Conservation (phyloP, 106 monocot genomes). For the Dendrobium huoshanense region DNA sequence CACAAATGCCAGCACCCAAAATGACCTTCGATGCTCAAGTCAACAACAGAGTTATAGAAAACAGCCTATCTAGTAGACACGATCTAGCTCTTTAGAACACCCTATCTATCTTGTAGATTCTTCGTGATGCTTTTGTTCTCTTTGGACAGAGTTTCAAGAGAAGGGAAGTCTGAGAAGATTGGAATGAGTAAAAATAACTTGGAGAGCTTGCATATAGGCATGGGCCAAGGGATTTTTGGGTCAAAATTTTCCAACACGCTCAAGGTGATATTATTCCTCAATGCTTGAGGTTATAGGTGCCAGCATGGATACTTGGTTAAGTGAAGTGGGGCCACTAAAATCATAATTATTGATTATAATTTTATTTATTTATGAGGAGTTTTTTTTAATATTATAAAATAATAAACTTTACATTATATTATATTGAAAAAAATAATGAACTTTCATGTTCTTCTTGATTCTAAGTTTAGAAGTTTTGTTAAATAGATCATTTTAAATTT, state of each 20-base stretch:
- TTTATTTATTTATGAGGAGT: no score
- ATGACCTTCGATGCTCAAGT: neutral
- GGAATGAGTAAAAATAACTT: neutral
- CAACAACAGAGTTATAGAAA: neutral
- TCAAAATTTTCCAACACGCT: neutral
- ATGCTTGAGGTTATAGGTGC: neutral
- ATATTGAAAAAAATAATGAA: no score
- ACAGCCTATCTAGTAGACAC: neutral
- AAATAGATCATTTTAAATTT: no score
- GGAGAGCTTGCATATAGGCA: neutral
- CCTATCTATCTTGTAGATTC: neutral
- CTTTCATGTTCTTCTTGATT: no score
- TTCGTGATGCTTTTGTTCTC: neutral
- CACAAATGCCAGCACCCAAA: neutral
- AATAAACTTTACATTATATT: no score
- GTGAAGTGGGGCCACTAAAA: neutral
- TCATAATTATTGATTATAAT: neutral
- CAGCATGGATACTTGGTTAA: neutral
- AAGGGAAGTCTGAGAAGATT: no score
- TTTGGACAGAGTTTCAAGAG: no score
- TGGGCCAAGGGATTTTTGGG: neutral
- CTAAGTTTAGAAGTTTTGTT: no score
- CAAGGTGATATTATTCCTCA: neutral
- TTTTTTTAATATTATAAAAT: no score
- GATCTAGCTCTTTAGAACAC: neutral